Percentiles rank a stretch among this genome's conserved stretches.
Conservation (phyloP, 495 filamentous ascomycete genomes). For the Penicillium bialowiezense region DNA sequence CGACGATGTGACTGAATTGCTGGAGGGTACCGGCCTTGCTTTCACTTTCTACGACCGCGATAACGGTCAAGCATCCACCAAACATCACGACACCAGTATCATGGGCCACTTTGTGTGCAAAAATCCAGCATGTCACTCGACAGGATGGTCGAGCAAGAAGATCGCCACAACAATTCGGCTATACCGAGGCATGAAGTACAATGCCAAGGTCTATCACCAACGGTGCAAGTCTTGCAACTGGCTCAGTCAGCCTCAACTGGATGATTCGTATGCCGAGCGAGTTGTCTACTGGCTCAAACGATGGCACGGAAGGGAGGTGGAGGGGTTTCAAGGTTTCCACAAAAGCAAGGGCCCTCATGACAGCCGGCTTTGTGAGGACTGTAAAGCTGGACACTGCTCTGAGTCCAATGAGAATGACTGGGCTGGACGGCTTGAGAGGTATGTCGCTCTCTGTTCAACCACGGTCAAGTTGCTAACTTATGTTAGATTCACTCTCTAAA, state of each 20-base stretch:
- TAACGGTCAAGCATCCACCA: slow-evolving; percentile 1
- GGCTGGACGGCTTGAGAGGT: background rate
- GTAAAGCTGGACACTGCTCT: slow-evolving; percentile 44
- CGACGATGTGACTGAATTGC: slow-evolving; percentile 31
- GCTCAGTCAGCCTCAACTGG: no score
- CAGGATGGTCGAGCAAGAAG: slow-evolving; percentile 35
- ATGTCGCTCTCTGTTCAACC: background rate
- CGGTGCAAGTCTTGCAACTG: slow-evolving; percentile 21
- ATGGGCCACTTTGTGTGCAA: slow-evolving; percentile 34
- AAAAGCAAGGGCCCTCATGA: slow-evolving; percentile 39
- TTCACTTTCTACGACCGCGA: slow-evolving; percentile 12
- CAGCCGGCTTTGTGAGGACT: slow-evolving; percentile 46
- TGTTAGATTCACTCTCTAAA: no score
- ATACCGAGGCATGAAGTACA: slow-evolving; percentile 40
- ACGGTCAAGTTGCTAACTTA: background rate
- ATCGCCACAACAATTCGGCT: slow-evolving; percentile 47
- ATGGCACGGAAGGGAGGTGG: slow-evolving; percentile 45
- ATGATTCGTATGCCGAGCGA: slow-evolving; percentile 47
- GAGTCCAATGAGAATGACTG: slow-evolving; percentile 4
- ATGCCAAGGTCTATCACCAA: slow-evolving; percentile 51
- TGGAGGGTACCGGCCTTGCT: slow-evolving; percentile 24
- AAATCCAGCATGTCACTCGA: slow-evolving; percentile 10
- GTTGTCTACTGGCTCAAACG: slow-evolving; percentile 49
- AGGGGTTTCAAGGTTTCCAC: slow-evolving; percentile 21
- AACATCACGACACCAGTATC: slow-evolving; percentile 18